Conservation (phyloP, 768 basidiomycete genomes). For the Collybia mongolica region DNA sequence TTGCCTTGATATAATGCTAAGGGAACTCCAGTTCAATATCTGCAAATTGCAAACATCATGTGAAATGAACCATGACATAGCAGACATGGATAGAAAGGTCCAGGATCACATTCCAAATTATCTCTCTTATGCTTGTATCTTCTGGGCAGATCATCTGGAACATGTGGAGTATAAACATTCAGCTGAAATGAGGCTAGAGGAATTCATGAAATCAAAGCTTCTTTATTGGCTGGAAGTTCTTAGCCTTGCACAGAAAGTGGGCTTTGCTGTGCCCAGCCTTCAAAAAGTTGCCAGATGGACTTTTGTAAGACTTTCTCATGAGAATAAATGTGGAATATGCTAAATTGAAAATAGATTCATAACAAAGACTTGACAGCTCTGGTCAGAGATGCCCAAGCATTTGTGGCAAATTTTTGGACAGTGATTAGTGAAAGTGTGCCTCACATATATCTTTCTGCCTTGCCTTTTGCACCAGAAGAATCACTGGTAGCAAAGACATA, state of each 20-base stretch:
- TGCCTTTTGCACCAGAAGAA: neutral
- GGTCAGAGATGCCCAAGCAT: neutral
- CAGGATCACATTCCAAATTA: neutral
- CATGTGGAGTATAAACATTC: neutral
- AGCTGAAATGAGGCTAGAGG: neutral
- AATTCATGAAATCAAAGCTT: slow-evolving; percentile 5
- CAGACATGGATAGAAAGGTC: neutral
- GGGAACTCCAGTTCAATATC: slow-evolving; percentile 14
- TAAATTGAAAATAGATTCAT: no score
- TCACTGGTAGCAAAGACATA: neutral
- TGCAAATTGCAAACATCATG: slow-evolving; percentile 11
- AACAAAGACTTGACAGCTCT: no score
- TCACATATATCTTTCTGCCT: slow-evolving; percentile 1
- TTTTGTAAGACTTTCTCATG: no score
- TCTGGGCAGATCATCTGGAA: slow-evolving; percentile 10
- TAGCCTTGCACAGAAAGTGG: no score
- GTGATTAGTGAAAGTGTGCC: neutral
- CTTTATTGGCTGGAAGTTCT: slow-evolving; percentile 18
- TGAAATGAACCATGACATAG: slow-evolving; percentile 4
- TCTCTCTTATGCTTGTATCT: slow-evolving; percentile 9
- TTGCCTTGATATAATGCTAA: slow-evolving; percentile 9
- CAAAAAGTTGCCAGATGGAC: no score
- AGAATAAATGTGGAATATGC: no score
- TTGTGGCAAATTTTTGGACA: neutral
- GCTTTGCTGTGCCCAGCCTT: no score